A percentile compares a stretch with the other conserved stretches of the same genome.
Conservation (phyloP, 2,329 filamentous ascomycete genomes). For the Coccinonectria pachysandricola region DNA sequence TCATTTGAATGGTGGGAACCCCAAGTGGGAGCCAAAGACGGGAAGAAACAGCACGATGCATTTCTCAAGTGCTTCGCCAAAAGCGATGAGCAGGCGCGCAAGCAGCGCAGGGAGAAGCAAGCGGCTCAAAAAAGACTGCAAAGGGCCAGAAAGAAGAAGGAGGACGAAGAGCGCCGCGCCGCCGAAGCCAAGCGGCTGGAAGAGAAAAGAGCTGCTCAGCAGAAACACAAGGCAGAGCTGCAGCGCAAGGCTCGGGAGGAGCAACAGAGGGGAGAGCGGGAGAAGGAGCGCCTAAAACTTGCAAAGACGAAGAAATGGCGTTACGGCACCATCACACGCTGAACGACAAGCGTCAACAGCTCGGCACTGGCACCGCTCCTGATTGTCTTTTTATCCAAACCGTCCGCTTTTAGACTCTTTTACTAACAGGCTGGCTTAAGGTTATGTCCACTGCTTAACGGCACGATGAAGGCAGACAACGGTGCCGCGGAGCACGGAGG, state of each 20-base stretch:
- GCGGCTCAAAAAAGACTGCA: slow-evolving; percentile 5
- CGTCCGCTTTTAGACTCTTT: too few species aligned
- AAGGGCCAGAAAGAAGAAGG: slow-evolving; percentile 7
- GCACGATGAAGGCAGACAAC: slow-evolving; percentile 58
- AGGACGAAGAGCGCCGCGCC: slow-evolving; percentile 10
- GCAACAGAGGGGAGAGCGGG: slow-evolving; percentile 7
- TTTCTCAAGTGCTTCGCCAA: slow-evolving; percentile 13
- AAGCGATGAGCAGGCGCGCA: slow-evolving; percentile 12
- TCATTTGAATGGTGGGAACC: slow-evolving; percentile 26
- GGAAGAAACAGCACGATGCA: slow-evolving; percentile 8
- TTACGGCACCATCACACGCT: slow-evolving; percentile 11
- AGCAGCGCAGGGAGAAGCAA: slow-evolving; percentile 7
- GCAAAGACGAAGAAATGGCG: slow-evolving; percentile 10
- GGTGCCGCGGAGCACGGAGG: slow-evolving; percentile 45
- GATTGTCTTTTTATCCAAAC: too few species aligned
- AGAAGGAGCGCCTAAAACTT: slow-evolving; percentile 10
- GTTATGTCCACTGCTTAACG: slow-evolving; percentile 77
- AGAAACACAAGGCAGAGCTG: slow-evolving; percentile 9
- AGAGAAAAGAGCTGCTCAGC: slow-evolving; percentile 8
- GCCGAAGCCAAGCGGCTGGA: slow-evolving; percentile 7
- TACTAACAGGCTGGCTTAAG: slow-evolving; percentile 32
- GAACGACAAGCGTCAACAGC: slow-evolving; percentile 8
- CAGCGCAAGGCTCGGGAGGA: slow-evolving; percentile 7
- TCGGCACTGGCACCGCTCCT: slow-evolving; percentile 1
- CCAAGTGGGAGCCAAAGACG: slow-evolving; percentile 8